Evolutionary conservation across 2,329 filamentous ascomycete genomes (phyloP), one percentile per base, ranked within the genome.

Genomic region (Massarina eburnea): DNA sequence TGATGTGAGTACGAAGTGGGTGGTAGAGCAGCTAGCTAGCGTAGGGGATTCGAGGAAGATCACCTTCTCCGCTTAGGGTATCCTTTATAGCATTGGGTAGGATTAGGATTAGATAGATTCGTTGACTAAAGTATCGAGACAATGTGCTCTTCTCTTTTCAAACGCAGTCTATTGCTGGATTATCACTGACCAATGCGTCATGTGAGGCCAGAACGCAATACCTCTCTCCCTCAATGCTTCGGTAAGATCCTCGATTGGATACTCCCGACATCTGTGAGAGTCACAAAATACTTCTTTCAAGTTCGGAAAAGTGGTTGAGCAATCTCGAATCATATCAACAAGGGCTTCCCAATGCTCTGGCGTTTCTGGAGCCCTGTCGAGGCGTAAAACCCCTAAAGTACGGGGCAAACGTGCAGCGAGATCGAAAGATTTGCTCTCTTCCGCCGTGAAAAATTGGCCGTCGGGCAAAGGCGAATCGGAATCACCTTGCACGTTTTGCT

Each of bases 1-100:
- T 36, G 82, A 87, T 54, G 76, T 79, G 48, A 69, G 71, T 19
- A 87, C 79, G 0, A 74, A 70, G 61, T 38, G 17, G 22, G 54
- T 52, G 2, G 35, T 38, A n/a, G 35, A 38, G 14, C 15, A 27
- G 15, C n/a, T 17, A 17, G 12, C 12, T 8, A 14, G n/a, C 9
- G 12, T 30, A 14, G 27, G n/a, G 5, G 27, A 30, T 30, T 8
- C n/a, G 4, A 30, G 4, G 27, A 14, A 30, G 6, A 8, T 30
- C 27, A 14, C 27, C n/a, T 6, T 30, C 12, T 5, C 5, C n/a
- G 7, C 27, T 14, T 4, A 14, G 5, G 27, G n/a, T n/a, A n/a
- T n/a, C n/a, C n/a, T n/a, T n/a, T n/a, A n/a, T n/a, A n/a, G n/a
- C n/a, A n/a, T n/a, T n/a, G n/a, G n/a, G n/a, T n/a, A n/a, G n/a